Evolutionary conservation across 2,329 filamentous ascomycete species (phyloP).

Genomic region (Aspergillus novofumigatus): DNA sequence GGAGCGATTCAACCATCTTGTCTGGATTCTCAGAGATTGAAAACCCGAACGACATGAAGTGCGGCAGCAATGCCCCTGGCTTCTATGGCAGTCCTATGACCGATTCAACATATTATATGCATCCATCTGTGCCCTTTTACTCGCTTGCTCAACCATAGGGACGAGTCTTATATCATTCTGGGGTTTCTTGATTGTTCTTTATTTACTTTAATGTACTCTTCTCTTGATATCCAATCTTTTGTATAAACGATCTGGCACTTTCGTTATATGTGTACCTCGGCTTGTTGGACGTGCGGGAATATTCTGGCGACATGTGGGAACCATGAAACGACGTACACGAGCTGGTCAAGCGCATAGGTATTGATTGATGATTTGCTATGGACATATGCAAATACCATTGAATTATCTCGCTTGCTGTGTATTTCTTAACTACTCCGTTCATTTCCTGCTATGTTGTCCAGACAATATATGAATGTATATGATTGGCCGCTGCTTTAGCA

Average conservation of each 20-base stretch:
- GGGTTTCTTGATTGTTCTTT: neutral
- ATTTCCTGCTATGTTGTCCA: neutral
- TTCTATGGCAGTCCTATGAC: conserved; percentile 19
- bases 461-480: neutral
- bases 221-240: neutral
- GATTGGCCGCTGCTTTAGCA: neutral
- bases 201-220: neutral
- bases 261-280: neutral
- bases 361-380: neutral
- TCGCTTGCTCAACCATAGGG: neutral
- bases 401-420: too few species aligned
- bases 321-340: neutral
- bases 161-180: neutral
- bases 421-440: neutral
- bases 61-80: conserved; percentile 14
- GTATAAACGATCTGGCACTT: neutral
- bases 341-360: neutral
- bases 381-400: neutral
- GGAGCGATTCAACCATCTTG: conserved; percentile 35
- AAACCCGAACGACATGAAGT: conserved; percentile 22
- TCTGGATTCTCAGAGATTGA: conserved; percentile 25
- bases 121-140: conserved; percentile 24
- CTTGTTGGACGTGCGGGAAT: neutral
- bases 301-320: neutral
- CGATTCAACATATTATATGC: conserved; percentile 24